These are phyloP conservation scores for Candida sakaeoensis DNA, from an alignment of 805 yeast species.

Conservation along the genomic window DNA sequence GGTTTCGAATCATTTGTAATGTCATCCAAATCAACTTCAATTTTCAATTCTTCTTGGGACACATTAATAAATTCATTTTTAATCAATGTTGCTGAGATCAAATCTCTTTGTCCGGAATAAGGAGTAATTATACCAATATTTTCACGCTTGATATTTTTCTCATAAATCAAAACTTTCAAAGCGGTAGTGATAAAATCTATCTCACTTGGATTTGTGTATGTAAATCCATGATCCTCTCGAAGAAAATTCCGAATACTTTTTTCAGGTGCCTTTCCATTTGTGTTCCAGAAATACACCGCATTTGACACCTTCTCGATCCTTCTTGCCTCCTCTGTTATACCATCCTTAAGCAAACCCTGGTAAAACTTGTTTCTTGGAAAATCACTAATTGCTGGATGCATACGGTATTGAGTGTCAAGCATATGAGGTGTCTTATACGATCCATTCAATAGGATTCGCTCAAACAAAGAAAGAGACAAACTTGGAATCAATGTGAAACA, in stretches of 20 bases:
- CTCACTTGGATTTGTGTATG: conserved; percentile 57
- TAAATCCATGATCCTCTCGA: conserved; percentile 51
- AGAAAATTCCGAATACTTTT: conserved; percentile 44
- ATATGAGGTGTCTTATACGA: conserved; percentile 58
- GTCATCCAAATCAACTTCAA: conserved; percentile 62
- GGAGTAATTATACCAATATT: conserved; percentile 70
- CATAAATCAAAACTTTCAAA: conserved; percentile 48
- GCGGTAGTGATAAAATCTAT: conserved; percentile 44
- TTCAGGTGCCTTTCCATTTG: conserved; percentile 47
- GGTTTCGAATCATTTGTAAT: conserved; percentile 43
- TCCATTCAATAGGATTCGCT: conserved; percentile 60
- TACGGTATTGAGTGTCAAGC: conserved; percentile 67
- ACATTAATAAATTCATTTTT: conserved; percentile 58
- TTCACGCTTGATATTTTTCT: conserved; percentile 45
- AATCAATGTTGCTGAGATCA: conserved; percentile 48
- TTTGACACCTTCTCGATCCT: conserved; percentile 42
- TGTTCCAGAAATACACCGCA: conserved; percentile 62
- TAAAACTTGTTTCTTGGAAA: conserved; percentile 55
- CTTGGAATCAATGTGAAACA: conserved; percentile 68
- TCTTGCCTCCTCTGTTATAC: conserved; percentile 54
- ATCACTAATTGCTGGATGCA: conserved; percentile 62
- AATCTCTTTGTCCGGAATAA: conserved; percentile 71
- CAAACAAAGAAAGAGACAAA: conserved; percentile 64
- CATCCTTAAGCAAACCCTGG: conserved; percentile 48
- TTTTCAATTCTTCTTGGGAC: conserved; percentile 38